Evolutionary conservation across 208 protist species (phyloP), one percentile per base, ranked within the genome.

Genomic region (Porcisia hertigi): DNA sequence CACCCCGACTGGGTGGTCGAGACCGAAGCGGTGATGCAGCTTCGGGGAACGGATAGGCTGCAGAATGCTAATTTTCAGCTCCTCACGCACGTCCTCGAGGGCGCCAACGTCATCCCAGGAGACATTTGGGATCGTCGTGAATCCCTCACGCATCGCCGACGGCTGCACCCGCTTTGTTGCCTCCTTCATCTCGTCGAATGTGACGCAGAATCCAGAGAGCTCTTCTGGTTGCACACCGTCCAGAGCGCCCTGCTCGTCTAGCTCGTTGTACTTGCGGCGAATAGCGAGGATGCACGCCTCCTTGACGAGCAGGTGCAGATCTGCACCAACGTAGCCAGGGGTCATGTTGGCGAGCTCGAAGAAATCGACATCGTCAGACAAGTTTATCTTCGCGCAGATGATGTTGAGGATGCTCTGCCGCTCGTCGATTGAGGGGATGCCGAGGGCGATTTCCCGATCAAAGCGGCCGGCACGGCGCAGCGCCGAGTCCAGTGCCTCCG

Each of bases 321-420:
- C 99, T 7, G 99, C 98, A 16, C 98, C 98, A n/a, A 99, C 98
- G 81, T 98, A 99, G 45, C 98, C 98, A 23, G 98, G 98, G 8
- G 98, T 99, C 73, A 93, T 92, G 62, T 94, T 95, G 6, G 98
- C 97, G 25, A 99, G 85, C 72, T 98, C 90, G 55, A 94, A 89
- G 80, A 99, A 98, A 78, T 99, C 94, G 62, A 99, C 88, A 60
- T 97, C 88, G 9, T 80, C 87, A 2, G 81, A 73, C 2, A 99
- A 69, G 73, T 92, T 90, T 36, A 99, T 77, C 45, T 93, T 91
- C 18, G 75, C 72, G 41, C 92, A 94, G 69, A 98, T 83, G 20
- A 98, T 90, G 43, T 85, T 77, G 7, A 99, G 75, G 76, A 98
- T 98, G 78, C 88, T 86, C 73, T 92, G 82, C 43, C 98, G 87